Percentiles rank a stretch among this genome's conserved stretches.
phyloP scores from a whole-genome alignment of 202 grass and related monocot genomes.

The Saccharum hybrid region DNA sequence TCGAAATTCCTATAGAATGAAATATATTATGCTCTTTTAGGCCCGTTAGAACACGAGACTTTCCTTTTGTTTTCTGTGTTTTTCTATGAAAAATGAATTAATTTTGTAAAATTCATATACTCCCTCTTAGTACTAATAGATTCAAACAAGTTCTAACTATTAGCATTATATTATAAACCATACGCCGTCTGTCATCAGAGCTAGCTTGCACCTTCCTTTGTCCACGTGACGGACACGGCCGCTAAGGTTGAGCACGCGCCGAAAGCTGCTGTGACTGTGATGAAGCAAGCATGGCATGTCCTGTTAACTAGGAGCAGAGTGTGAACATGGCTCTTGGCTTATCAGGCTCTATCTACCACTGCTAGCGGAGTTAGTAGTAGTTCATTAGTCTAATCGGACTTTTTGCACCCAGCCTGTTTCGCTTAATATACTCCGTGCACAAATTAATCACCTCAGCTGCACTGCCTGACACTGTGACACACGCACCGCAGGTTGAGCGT shows the following conservation, averaged over 20 bases:
- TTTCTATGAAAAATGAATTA: no score
- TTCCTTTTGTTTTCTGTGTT: no score
- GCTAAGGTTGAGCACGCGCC: background rate
- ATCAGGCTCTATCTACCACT: background rate
- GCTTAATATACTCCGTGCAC: no score
- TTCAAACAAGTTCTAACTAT: no score
- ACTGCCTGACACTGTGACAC: background rate
- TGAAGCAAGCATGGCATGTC: background rate
- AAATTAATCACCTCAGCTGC: no score
- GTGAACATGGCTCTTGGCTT: background rate
- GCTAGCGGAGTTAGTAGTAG: background rate
- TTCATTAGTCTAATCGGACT: slow-evolving; percentile 1
- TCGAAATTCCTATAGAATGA: no score
- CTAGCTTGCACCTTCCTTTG: background rate
- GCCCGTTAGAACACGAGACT: no score
- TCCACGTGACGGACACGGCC: background rate
- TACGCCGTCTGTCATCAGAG: no score
- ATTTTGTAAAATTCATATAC: no score
- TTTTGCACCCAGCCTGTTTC: no score
- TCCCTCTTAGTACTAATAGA: no score
- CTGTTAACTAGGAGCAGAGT: background rate
- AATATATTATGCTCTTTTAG: no score
- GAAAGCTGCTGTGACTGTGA: background rate
- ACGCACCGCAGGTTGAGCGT: background rate
- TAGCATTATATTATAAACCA: background rate